These are phyloP conservation scores for Aspergillus sp. DNA, from an alignment of 2,329 filamentous ascomycete genomes.

Conservation along the genomic window DNA sequence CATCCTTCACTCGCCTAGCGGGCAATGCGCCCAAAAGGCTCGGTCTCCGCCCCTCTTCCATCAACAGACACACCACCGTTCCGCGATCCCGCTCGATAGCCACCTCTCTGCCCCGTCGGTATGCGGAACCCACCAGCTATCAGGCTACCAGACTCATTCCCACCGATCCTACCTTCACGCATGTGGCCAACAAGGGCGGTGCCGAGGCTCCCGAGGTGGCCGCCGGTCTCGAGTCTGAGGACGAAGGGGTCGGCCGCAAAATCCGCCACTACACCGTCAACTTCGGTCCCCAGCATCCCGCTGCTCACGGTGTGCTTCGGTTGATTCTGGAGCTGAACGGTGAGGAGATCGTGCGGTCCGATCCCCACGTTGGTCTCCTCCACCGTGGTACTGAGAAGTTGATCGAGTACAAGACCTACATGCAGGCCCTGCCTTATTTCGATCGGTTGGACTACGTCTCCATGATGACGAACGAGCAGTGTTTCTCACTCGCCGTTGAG, in stretches of 20 bases:
- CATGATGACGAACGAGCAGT: conserved; percentile 99
- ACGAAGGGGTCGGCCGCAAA: conserved; percentile 63
- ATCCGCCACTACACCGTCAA: conserved; percentile 99
- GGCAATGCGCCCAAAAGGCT: conserved; percentile 60
- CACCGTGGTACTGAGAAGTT: conserved; percentile 98
- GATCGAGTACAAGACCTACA: conserved; percentile 99
- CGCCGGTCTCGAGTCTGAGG: conserved; percentile 48
- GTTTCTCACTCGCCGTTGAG: conserved; percentile 91
- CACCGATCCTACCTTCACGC: conserved; percentile 57
- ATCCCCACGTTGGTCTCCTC: conserved; percentile 93
- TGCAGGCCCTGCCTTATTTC: conserved; percentile 97
- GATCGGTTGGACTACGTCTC: conserved; percentile 98
- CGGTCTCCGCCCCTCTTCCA: conserved; percentile 53
- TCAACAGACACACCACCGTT: conserved; percentile 38
- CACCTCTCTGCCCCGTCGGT: conserved; percentile 53
- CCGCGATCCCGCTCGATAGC: conserved; percentile 56
- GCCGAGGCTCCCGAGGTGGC: conserved; percentile 40
- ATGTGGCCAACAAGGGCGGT: conserved; percentile 42
- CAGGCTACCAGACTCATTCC: conserved; percentile 56
- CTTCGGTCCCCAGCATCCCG: conserved; percentile 97
- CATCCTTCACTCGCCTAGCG: conserved; percentile 59
- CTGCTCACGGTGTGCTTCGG: conserved; percentile 95
- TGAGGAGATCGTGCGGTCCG: conserved; percentile 93
- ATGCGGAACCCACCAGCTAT: conserved; percentile 50
- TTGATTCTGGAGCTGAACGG: conserved; percentile 97